A percentile compares a stretch with the other conserved stretches of the same genome.
phyloP scores from a whole-genome alignment of 2,329 filamentous ascomycete genomes.

The Ilyonectria mors-panacis region DNA sequence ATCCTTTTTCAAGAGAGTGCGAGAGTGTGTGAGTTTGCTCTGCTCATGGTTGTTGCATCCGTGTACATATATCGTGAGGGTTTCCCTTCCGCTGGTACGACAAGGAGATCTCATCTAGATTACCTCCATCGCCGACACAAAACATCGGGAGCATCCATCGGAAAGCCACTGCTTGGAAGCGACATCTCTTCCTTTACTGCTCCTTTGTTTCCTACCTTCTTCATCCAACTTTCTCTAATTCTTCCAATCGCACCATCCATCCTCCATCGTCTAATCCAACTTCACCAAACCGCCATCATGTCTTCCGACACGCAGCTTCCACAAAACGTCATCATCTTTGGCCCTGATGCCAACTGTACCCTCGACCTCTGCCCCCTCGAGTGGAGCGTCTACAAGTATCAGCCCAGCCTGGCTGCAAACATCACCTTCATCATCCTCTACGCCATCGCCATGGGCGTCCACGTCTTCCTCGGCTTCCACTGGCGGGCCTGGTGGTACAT shows the following conservation, averaged over 20 bases:
- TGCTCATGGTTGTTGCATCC: not conserved
- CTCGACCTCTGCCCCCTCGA: slow-evolving; percentile 63
- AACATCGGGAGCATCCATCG: too few species aligned
- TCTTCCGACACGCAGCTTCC: slow-evolving; percentile 18
- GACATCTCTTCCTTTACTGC: too few species aligned
- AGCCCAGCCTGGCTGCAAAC: slow-evolving; percentile 61
- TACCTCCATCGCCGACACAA: too few species aligned
- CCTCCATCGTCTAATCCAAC: not conserved
- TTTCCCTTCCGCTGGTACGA: too few species aligned
- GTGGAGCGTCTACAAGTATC: slow-evolving; percentile 63
- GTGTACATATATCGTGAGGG: not conserved
- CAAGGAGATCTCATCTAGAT: too few species aligned
- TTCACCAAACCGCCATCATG: slow-evolving; percentile 28
- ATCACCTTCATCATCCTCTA: slow-evolving; percentile 60
- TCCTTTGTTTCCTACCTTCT: not conserved
- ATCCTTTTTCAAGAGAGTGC: slow-evolving; percentile 1
- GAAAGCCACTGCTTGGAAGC: too few species aligned
- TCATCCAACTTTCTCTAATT: not conserved
- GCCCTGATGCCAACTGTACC: slow-evolving; percentile 65
- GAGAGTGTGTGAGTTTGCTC: not conserved
- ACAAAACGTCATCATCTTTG: slow-evolving; percentile 53
- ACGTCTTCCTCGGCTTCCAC: slow-evolving; percentile 58
- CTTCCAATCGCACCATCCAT: not conserved
- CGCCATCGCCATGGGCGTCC: slow-evolving; percentile 62
- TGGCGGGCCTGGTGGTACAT: slow-evolving; percentile 62